Percentiles rank a stretch among this genome's conserved stretches.
phyloP scores from a whole-genome alignment of 768 basidiomycete species.

The Suillus placidus region DNA sequence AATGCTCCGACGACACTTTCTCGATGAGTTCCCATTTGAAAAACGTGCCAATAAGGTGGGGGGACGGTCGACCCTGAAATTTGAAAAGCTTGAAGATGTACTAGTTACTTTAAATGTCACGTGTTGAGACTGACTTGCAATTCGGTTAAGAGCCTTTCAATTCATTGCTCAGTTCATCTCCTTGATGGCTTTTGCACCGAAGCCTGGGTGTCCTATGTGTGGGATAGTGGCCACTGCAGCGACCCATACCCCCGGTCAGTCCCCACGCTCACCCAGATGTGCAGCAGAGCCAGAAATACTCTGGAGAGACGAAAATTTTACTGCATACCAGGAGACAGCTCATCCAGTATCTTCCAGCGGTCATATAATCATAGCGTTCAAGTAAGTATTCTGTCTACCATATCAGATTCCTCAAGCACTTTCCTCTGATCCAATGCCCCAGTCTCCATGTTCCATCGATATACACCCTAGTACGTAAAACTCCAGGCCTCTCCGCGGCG shows the following conservation, averaged over 20 bases:
- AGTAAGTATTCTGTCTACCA: constrained; percentile 48
- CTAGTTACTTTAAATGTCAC: constrained; percentile 2
- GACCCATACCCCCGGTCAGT: constrained; percentile 44
- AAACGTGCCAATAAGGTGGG: constrained; percentile 1
- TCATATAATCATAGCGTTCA: constrained; percentile 75
- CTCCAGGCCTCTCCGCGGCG: constrained; percentile 6
- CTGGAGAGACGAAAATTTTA: constrained; percentile 79
- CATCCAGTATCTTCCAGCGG: constrained; percentile 74
- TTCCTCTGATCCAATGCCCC: constrained; percentile 36
- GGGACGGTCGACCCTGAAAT: background rate
- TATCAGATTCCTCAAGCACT: constrained; percentile 40
- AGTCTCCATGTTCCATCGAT: constrained; percentile 81
- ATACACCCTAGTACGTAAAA: constrained; percentile 63
- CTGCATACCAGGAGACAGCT: constrained; percentile 68
- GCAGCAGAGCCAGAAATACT: constrained; percentile 61
- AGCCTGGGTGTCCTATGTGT: constrained; percentile 77
- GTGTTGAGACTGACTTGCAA: constrained; percentile 6
- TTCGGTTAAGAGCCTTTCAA: constrained; percentile 7
- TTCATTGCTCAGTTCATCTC: constrained; percentile 13
- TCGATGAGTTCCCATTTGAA: constrained; percentile 2
- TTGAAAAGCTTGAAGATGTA: background rate
- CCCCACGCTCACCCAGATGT: constrained; percentile 49
- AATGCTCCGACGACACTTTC: constrained; percentile 40
- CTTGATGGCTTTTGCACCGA: constrained; percentile 58
- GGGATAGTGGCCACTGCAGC: constrained; percentile 62